Conservation (phyloP, 352 stramenopile species). For the Phytophthora agathidicida region DNA sequence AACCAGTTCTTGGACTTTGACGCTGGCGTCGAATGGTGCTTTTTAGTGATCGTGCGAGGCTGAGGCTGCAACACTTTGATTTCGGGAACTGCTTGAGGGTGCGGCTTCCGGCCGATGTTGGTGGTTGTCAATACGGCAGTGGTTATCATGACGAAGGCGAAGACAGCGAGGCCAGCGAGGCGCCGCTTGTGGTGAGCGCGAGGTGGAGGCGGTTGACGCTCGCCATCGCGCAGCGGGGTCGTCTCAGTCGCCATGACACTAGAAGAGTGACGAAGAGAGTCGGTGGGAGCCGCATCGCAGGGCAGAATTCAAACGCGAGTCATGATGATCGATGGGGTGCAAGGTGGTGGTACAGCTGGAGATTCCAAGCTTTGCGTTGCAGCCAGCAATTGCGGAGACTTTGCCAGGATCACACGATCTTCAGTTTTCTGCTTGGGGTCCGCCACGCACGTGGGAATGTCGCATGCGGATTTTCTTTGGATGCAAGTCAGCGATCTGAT, state of each 20-base stretch:
- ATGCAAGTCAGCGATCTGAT: conserved; percentile 9
- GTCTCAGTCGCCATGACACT: conserved; percentile 34
- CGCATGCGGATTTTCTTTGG: conserved; percentile 19
- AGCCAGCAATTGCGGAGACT: neutral
- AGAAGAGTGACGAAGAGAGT: no score
- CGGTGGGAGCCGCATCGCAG: no score
- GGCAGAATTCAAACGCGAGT: neutral
- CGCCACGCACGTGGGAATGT: conserved; percentile 13
- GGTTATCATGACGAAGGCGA: conserved; percentile 23
- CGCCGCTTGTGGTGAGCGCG: conserved; percentile 8
- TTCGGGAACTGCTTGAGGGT: conserved; percentile 4
- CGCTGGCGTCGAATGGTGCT: neutral
- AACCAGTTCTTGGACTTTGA: conserved; percentile 17
- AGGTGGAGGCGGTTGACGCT: neutral
- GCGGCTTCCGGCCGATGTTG: conserved; percentile 4
- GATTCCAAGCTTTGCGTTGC: neutral
- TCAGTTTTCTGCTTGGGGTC: conserved; percentile 28
- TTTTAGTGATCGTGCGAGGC: no score
- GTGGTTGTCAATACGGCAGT: conserved; percentile 28
- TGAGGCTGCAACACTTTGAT: conserved; percentile 6
- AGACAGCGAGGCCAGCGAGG: conserved; percentile 20
- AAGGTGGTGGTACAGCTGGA: no score
- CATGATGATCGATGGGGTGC: neutral
- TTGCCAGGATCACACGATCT: conserved; percentile 9
- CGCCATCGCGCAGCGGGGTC: conserved; percentile 26